These are phyloP conservation scores for Salix arbutifolia DNA, from an alignment of 345 rosid species.

Conservation along the genomic window DNA sequence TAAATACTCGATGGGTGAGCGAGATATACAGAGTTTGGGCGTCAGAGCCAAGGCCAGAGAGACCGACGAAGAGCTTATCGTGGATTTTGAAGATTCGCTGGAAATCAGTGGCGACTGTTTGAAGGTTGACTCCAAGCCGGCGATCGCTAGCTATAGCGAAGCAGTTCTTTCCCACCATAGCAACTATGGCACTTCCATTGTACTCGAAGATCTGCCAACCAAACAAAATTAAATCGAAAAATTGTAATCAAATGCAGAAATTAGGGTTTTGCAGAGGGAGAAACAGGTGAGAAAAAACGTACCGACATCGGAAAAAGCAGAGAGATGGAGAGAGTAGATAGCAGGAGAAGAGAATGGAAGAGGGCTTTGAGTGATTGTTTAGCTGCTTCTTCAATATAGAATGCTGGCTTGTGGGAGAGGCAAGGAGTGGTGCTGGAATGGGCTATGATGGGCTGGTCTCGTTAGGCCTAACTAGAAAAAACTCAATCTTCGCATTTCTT, in stretches of 20 bases:
- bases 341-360: background rate
- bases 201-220: slow-evolving; percentile 82
- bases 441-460: background rate
- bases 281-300: slow-evolving; percentile 12
- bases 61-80: slow-evolving; percentile 79
- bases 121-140: slow-evolving; percentile 88
- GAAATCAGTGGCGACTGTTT: slow-evolving; percentile 92
- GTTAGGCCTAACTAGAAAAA: background rate
- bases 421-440: background rate
- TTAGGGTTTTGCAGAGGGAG: background rate
- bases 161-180: slow-evolving; percentile 99
- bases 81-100: slow-evolving; percentile 80
- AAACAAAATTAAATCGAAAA: background rate
- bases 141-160: slow-evolving; percentile 98
- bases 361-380: background rate
- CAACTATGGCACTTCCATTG: slow-evolving; percentile 97
- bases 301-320: slow-evolving; percentile 46
- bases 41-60: slow-evolving; percentile 92
- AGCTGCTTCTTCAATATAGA: background rate
- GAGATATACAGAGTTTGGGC: slow-evolving; percentile 73
- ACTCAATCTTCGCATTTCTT: background rate
- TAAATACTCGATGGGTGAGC: background rate
- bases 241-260: background rate
- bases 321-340: background rate
- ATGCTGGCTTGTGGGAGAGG: background rate